Percentiles rank a stretch among this genome's conserved stretches.
Evolutionary conservation across 306 rosid species (phyloP).

Genomic region (Malus orientalis): DNA sequence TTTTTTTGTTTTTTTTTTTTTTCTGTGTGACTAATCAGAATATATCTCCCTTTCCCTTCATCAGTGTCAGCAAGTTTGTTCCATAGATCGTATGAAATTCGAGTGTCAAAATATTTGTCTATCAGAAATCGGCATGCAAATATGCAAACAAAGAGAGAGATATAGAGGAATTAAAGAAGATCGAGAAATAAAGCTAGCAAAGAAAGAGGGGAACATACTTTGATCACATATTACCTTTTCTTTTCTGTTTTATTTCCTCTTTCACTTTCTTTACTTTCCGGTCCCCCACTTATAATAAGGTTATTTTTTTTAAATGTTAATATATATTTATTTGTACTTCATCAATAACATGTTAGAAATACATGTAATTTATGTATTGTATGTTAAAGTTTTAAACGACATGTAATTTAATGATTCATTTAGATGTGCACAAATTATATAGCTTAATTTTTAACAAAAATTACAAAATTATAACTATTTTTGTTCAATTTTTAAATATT

Average conservation of each 20-base stretch:
- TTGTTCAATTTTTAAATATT: no score
- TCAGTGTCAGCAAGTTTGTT: slow-evolving; percentile 8
- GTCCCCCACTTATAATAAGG: slow-evolving; percentile 27
- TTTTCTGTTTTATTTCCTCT: slow-evolving; percentile 19
- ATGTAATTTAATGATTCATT: no score
- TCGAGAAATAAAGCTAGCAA: background rate
- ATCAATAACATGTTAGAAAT: no score
- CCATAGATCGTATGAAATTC: background rate
- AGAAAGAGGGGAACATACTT: background rate
- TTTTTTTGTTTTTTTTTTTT: background rate
- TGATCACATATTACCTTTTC: slow-evolving; percentile 20
- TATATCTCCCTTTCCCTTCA: background rate
- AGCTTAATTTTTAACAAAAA: no score
- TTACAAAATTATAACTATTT: no score
- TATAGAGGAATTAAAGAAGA: slow-evolving; percentile 16
- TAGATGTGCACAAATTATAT: no score
- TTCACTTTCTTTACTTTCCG: slow-evolving; percentile 50
- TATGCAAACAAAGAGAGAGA: slow-evolving; percentile 18
- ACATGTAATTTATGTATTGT: no score
- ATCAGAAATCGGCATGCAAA: slow-evolving; percentile 43
- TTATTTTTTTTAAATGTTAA: background rate
- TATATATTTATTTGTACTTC: no score
- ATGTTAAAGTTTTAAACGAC: no score
- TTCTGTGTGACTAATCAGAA: background rate
- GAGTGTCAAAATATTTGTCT: slow-evolving; percentile 21